Base-by-base conservation (phyloP, 768 basidiomycete species). In the Clitopilus hobsonii region DNA sequence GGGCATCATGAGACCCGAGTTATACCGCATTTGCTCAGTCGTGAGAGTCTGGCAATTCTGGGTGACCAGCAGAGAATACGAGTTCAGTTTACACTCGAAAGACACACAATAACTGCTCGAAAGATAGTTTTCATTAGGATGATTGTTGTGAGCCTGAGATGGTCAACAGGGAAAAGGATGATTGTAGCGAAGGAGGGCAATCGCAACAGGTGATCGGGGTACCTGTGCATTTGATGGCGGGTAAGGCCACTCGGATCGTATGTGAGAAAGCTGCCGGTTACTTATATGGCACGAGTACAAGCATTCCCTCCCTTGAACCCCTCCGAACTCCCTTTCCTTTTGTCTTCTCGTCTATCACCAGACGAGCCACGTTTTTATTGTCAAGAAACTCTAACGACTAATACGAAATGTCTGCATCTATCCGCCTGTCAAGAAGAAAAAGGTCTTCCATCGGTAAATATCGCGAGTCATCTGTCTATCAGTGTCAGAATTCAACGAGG, bases 341-440 rank as follows among this genome's bases (percentile, higher is more conserved):
- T 36, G 32, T 36, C 32, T 36, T 36, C 13, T 36, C 32, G 32
- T 36, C 32, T 36, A 36, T 36, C 32, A 36, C 3, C 32, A 36
- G 32, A 36, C 32, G 32, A 36, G 32, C 32, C 32, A 36, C 32
- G 32, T 36, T 36, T 36, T 36, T 36, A 36, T 36, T 36, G 32
- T 36, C 32, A 36, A 36, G 32, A 36, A 36, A n/a, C n/a, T 36
- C 32, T 36, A 36, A 36, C 32, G 32, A 36, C 32, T 36, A n/a
- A 36, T n/a, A 36, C 32, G 22, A 45, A 23, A 45, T 45, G 41
- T 45, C 41, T 45, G 30, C 30, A 7, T 23, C 41, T 18, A 18
- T 45, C n/a, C 41, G 41, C 16, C 41, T 45, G 41, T 45, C 41
- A 45, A 45, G 41, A 45, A 45, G 41, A 45, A 45, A 45, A 45